A percentile compares a stretch with the other conserved stretches of the same genome.
phyloP scores from a whole-genome alignment of 768 basidiomycete genomes.

The Rickenella mellea region DNA sequence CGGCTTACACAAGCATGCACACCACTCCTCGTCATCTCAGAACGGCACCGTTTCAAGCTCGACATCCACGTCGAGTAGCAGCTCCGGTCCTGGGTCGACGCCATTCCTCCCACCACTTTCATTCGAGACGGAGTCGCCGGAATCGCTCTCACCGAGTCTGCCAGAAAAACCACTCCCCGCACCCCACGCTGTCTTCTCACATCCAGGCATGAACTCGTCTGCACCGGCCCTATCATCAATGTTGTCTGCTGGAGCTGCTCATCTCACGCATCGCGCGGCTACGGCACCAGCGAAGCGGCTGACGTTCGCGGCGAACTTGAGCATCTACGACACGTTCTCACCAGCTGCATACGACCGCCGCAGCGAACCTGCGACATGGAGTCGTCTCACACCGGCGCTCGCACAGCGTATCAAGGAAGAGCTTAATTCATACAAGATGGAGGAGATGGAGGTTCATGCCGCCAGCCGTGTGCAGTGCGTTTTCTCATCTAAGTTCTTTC shows the following conservation, averaged over 20 bases:
- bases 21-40: constrained; percentile 35
- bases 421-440: constrained; percentile 98
- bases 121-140: constrained; percentile 34
- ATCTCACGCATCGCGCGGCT: constrained; percentile 62
- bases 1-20: constrained; percentile 65
- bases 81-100: constrained; percentile 13
- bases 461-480: constrained; percentile 84
- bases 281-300: constrained; percentile 63
- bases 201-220: constrained; percentile 80
- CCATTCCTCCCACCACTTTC: constrained; percentile 47
- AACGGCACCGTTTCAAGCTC: constrained; percentile 10
- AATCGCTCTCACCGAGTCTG: constrained; percentile 16
- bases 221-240: constrained; percentile 75
- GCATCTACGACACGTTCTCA: constrained; percentile 96
- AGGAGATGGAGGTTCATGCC: constrained; percentile 98
- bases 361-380: constrained; percentile 96
- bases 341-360: constrained; percentile 85
- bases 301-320: constrained; percentile 85
- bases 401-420: constrained; percentile 98
- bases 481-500: constrained; percentile 2
- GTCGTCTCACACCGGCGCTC: constrained; percentile 85
- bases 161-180: not conserved
- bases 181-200: constrained; percentile 55
- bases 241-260: constrained; percentile 31
- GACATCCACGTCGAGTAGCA: not conserved